phyloP scores from a whole-genome alignment of 2,329 filamentous ascomycete species.

The Pestalotiopsis sp. region DNA sequence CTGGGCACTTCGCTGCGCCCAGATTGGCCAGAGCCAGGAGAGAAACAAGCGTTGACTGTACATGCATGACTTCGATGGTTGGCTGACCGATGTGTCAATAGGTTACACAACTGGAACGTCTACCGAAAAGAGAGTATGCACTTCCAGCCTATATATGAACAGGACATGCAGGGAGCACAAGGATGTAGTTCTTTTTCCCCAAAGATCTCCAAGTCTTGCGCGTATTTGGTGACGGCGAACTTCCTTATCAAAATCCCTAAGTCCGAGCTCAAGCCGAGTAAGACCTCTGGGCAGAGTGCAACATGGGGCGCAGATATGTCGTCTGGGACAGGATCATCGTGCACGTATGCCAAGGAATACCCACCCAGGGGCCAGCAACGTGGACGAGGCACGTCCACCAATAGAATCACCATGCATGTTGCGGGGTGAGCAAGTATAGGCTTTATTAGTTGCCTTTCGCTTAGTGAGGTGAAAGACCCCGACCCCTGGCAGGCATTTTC shows the following conservation, averaged over 20 bases:
- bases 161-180: neutral
- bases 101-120: neutral
- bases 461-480: neutral
- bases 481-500: neutral
- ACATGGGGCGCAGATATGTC: neutral
- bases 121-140: neutral
- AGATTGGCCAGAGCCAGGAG: constrained; percentile 11
- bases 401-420: neutral
- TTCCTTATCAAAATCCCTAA: neutral
- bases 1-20: constrained; percentile 22
- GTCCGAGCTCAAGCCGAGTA: neutral
- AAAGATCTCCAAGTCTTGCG: neutral
- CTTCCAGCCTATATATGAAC: neutral
- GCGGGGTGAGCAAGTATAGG: neutral
- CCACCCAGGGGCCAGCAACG: neutral
- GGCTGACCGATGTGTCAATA: neutral
- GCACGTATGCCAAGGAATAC: constrained; percentile 9
- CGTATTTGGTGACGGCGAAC: neutral
- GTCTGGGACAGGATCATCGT: neutral
- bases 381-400: neutral
- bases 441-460: neutral
- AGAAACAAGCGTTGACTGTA: neutral
- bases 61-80: constrained; percentile 3
- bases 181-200: neutral
- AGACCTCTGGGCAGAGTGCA: neutral